phyloP scores from a whole-genome alignment of 805 yeast genomes.

The Tetrapisispora pingtungensis region DNA sequence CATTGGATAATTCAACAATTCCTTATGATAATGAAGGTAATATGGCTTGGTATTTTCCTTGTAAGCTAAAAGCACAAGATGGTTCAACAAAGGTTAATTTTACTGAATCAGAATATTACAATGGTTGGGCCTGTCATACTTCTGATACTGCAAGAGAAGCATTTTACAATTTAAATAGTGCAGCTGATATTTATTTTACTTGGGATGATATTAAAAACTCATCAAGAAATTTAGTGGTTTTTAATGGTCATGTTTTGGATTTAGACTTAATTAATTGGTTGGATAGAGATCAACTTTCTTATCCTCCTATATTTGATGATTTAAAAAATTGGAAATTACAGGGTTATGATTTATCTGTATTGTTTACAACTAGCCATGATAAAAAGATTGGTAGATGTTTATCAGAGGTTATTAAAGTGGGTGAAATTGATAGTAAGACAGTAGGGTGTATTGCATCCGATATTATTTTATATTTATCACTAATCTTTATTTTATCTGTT shows the following conservation, averaged over 20 bases:
- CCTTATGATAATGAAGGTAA: slow-evolving; percentile 52
- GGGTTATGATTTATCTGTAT: slow-evolving; percentile 76
- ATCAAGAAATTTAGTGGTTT: slow-evolving; percentile 71
- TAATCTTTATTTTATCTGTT: slow-evolving; percentile 75
- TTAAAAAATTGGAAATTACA: slow-evolving; percentile 45
- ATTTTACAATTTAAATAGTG: slow-evolving; percentile 47
- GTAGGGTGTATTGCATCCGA: slow-evolving; percentile 91
- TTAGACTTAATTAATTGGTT: slow-evolving; percentile 70
- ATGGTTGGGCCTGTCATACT: slow-evolving; percentile 91
- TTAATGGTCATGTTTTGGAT: slow-evolving; percentile 83
- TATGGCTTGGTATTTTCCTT: slow-evolving; percentile 95
- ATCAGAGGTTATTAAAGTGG: slow-evolving; percentile 78
- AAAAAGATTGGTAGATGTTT: slow-evolving; percentile 72
- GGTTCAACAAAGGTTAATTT: slow-evolving; percentile 62
- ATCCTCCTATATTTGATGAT: slow-evolving; percentile 62
- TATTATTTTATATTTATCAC: slow-evolving; percentile 69
- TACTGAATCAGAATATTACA: slow-evolving; percentile 45
- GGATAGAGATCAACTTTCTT: slow-evolving; percentile 52
- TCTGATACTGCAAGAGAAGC: slow-evolving; percentile 55
- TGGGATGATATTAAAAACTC: slow-evolving; percentile 78
- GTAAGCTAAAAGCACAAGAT: slow-evolving; percentile 58
- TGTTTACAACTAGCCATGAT: slow-evolving; percentile 54
- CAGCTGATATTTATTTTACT: slow-evolving; percentile 74
- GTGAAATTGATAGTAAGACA: slow-evolving; percentile 77
- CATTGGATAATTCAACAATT: slow-evolving; percentile 58